phyloP scores from a whole-genome alignment of 2,329 filamentous ascomycete species.

The Apiospora kogelbergensis region DNA sequence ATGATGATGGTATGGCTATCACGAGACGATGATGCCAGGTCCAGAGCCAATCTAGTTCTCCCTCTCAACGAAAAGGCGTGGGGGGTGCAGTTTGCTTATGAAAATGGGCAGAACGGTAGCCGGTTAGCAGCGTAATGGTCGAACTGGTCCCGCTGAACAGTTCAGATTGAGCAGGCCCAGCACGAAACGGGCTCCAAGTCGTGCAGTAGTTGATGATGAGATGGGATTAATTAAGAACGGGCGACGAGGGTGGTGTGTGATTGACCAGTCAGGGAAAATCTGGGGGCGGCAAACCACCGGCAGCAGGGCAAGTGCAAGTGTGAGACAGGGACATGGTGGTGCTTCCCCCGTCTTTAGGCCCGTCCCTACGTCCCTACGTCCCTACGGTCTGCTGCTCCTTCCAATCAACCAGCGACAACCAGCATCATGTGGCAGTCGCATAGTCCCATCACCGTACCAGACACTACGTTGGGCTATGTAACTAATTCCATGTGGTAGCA shows the following conservation, averaged over 20 bases:
- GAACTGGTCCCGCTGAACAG: neutral
- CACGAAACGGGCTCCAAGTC: neutral
- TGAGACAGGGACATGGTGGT: neutral
- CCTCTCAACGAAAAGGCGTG: neutral
- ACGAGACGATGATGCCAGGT: conserved; percentile 6
- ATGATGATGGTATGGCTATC: neutral
- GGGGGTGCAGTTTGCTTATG: neutral
- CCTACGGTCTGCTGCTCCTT: neutral
- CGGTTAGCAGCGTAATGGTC: neutral
- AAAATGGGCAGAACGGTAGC: neutral
- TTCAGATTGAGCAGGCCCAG: conserved; percentile 2
- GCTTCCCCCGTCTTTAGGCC: neutral
- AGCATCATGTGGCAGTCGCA: conserved; percentile 1
- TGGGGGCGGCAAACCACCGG: conserved; percentile 5
- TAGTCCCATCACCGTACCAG: conserved; percentile 1
- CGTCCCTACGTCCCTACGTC: too few species aligned
- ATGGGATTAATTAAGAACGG: conserved; percentile 4
- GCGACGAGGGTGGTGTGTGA: neutral
- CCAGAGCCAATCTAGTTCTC: neutral
- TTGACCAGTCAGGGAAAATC: neutral
- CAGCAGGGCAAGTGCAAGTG: neutral
- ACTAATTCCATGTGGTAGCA: neutral
- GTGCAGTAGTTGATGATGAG: neutral
- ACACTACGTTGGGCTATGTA: conserved; percentile 3
- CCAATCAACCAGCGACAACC: neutral